These are phyloP conservation scores for Termitomyces sp. DNA, from an alignment of 768 basidiomycete species.

Conservation along the genomic window DNA sequence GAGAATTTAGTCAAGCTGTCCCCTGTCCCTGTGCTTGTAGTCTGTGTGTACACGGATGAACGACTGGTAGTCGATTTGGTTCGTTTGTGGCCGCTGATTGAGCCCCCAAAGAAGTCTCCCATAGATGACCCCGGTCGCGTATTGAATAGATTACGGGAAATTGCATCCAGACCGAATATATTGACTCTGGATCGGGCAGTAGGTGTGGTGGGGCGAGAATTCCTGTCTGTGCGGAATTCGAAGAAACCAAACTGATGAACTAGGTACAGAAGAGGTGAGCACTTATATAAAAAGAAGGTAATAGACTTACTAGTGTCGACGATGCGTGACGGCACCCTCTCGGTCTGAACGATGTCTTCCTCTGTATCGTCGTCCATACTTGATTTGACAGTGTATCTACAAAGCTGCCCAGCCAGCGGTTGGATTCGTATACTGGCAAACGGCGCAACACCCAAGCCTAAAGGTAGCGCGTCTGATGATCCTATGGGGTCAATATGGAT, in stretches of 20 bases:
- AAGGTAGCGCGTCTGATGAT: constrained; percentile 72
- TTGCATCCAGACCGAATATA: constrained; percentile 87
- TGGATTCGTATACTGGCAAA: constrained; percentile 81
- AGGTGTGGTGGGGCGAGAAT: constrained; percentile 82
- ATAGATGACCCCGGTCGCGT: constrained; percentile 62
- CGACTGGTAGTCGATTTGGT: constrained; percentile 70
- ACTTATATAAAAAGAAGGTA: neutral
- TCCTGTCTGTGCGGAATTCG: constrained; percentile 74
- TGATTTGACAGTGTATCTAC: constrained; percentile 73
- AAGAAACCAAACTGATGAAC: constrained; percentile 90
- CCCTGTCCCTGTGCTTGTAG: constrained; percentile 60
- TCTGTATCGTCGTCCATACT: constrained; percentile 71
- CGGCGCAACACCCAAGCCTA: constrained; percentile 66
- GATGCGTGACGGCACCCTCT: constrained; percentile 68
- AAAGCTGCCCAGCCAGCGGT: constrained; percentile 80
- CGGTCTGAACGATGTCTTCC: constrained; percentile 81
- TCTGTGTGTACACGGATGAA: constrained; percentile 69
- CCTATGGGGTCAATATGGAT: constrained; percentile 81
- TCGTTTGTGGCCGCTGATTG: constrained; percentile 64
- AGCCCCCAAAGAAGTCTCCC: constrained; percentile 74
- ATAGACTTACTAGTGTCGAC: constrained; percentile 72
- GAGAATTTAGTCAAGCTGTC: constrained; percentile 73
- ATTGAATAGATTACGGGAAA: constrained; percentile 87
- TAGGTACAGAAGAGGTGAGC: constrained; percentile 24
- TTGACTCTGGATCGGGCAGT: constrained; percentile 75